Evolutionary conservation across 345 rosid genomes (phyloP), one percentile per base, ranked within the genome.

Genomic region (Moricandia arvensis): DNA sequence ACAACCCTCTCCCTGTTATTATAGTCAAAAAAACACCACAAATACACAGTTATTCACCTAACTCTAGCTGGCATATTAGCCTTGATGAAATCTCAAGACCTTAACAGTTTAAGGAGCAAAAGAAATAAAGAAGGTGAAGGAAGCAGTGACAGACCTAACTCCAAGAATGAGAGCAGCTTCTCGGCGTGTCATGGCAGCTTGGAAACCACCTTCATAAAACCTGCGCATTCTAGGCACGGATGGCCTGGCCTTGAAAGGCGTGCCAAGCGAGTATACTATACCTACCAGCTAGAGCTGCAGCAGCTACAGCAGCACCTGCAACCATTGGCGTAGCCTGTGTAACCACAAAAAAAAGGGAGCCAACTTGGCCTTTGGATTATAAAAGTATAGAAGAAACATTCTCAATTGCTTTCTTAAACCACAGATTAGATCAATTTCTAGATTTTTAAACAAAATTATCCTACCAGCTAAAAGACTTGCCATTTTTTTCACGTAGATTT

Each of bases 101-200:
- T 59, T 49, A n/a, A 21, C 16, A n/a, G n/a, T n/a, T n/a, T 11
- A 11, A 63, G 18, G 54, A 64, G n/a, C 31, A 18, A n/a, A n/a
- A n/a, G n/a, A n/a, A n/a, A n/a, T n/a, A 12, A 26, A 34, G 2
- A 61, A 5, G n/a, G n/a, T n/a, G n/a, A n/a, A n/a, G 53, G 37
- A 69, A 12, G 58, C 11, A 6, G 5, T 4, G 43, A 41, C 65
- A 8, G 35, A 93, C 98, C 96, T 93, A 61, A 93, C 86, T 2
- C 93, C 96, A 17, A 93, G 96, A 73, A 91, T 91, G 18, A 87
- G 81, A 85, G 98, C 97, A 3, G 98, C 97, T 86, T 89, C 98
- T 41, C 90, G 85, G 27, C 87, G 83, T 0, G 88, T 91, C 97
- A 93, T 93, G 24, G 72, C 31, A 35, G 87, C 60, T 81, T 93